Conservation (phyloP, 139 green algal species). For the Chlorella sorokiniana region DNA sequence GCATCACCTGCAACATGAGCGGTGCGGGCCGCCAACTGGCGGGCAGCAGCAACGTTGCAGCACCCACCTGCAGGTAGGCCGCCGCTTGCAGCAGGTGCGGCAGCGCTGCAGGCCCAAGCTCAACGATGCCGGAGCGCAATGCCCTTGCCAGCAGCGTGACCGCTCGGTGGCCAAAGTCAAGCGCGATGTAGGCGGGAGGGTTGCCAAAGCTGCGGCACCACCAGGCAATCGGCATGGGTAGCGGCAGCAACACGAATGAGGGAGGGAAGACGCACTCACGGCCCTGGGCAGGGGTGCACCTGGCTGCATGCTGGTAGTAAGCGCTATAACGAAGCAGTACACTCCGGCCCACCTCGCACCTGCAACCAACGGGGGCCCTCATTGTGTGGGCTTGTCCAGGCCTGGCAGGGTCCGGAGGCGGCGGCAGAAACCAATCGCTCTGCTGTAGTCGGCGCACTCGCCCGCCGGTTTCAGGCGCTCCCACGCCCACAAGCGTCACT, state of each 20-base stretch:
- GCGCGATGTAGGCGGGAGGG: not conserved
- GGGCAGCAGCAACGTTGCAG: not conserved
- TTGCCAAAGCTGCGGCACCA: not conserved
- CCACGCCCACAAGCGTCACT: no score
- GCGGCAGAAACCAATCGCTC: no score
- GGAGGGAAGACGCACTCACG: not conserved
- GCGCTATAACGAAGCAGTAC: not conserved
- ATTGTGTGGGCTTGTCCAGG: no score
- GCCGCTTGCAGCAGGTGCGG: constrained; percentile 15
- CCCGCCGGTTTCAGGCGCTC: not conserved
- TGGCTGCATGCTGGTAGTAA: constrained; percentile 20
- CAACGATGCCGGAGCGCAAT: not conserved
- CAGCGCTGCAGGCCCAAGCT: not conserved
- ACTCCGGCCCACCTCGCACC: not conserved
- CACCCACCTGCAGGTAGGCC: constrained; percentile 9
- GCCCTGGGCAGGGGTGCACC: no score
- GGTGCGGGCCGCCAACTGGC: not conserved
- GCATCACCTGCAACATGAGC: not conserved
- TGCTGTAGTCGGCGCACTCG: not conserved
- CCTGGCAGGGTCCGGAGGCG: not conserved
- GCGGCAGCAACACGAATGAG: not conserved
- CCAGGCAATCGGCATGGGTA: not conserved
- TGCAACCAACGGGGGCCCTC: no score
- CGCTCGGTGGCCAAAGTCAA: not conserved
- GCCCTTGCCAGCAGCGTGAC: not conserved